Evolutionary conservation across 805 yeast genomes (phyloP).

Genomic region (Lipomyces oligophaga): DNA sequence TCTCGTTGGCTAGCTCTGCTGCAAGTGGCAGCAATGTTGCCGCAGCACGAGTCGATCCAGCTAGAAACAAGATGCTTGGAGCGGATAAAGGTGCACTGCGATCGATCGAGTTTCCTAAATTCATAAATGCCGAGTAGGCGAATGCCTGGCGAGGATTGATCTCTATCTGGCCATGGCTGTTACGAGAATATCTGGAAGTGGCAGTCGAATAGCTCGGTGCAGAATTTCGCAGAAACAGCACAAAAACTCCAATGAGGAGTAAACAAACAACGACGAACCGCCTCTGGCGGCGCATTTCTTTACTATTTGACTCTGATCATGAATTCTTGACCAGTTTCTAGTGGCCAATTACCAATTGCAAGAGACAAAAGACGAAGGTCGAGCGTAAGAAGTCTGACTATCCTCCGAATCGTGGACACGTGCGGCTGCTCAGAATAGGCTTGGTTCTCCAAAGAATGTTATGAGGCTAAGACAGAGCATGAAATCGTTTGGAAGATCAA

Average conservation of each 20-base stretch:
- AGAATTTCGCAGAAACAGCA: conserved; percentile 4
- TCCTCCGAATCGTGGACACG: no score
- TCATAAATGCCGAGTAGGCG: conserved; percentile 18
- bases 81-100: conserved; percentile 3
- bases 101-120: conserved; percentile 7
- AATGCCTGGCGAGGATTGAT: conserved; percentile 16
- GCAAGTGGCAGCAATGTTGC: conserved; percentile 18
- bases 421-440: no score
- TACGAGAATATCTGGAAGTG: background rate
- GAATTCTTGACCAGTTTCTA: no score
- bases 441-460: no score
- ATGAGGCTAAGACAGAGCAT: no score
- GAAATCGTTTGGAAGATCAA: no score
- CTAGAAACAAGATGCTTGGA: conserved; percentile 12
- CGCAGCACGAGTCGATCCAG: conserved; percentile 19
- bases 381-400: no score
- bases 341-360: no score
- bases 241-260: background rate
- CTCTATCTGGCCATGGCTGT: background rate
- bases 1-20: conserved; percentile 15
- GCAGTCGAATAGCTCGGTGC: background rate
- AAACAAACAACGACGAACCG: conserved; percentile 5
- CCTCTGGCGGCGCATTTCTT: conserved; percentile 20
- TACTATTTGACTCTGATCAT: no score
- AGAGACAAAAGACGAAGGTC: no score